Base-by-base conservation (phyloP, 768 basidiomycete genomes). In the Ramaria sp. region DNA sequence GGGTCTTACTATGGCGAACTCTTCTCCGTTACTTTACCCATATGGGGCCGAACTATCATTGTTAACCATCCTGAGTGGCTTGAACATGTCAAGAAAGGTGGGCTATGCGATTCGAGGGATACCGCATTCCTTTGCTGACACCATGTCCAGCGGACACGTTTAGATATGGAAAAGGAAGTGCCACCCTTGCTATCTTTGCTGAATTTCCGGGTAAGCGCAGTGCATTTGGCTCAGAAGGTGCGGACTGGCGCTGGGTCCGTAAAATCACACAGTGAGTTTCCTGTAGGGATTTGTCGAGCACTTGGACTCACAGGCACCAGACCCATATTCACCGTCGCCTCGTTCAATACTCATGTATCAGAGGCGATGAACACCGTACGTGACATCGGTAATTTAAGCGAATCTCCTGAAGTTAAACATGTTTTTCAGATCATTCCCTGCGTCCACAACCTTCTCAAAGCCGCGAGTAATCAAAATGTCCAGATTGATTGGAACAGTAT, bases 31-130 rank as follows among this genome's bases (percentile, higher is more conserved):
- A 61, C 60, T 8, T 18, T 61, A 22, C 60, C 60, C 5, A 32
- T 30, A 16, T 59, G 51, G 44, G 60, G 60, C 16, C 50, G 60
- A 28, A 57, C 10, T 13, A 57, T 61, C 30, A 52, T 60, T 24
- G 56, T 60, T 38, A 58, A 59, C 28, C 56, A 56, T 8, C 60
- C 60, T 15, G 58, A 59, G 41, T 61, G 60, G 60, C 52, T 61
- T 22, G 58, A 54, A 36, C 60, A 61, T 49, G 37, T 59, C 20
- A 34, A 43, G 22, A 54, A 59, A 36, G 22, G 60, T 61, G 7
- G 32, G 32, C 13, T 30, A 48, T 45, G 25, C 39, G 3, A 30
- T 20, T 48, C 32, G 25, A n/a, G 24, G 47, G 16, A 13, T 16
- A 7, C 22, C 6, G 13, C 18, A 30, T 32, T 39, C 18, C n/a